phyloP scores from a whole-genome alignment of 768 basidiomycete species.

The Leccinum subtestaceum region DNA sequence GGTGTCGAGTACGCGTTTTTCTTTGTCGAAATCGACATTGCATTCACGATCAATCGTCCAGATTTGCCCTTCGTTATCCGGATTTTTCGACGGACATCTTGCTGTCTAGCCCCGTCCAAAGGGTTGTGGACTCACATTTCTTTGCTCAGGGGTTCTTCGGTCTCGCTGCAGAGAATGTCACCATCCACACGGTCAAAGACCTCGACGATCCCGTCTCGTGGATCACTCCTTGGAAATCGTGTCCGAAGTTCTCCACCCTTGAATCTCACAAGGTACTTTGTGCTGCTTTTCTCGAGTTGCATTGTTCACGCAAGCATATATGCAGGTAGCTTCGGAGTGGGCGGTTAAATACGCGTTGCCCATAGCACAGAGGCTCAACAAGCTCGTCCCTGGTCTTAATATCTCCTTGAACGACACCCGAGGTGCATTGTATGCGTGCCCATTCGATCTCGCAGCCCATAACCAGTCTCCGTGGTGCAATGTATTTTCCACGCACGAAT shows the following conservation, averaged over 20 bases:
- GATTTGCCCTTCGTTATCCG: conserved; percentile 25
- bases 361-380: conserved; percentile 36
- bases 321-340: conserved; percentile 30
- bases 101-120: conserved; percentile 13
- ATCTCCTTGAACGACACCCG: conserved; percentile 35
- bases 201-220: conserved; percentile 37
- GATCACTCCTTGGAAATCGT: conserved; percentile 42
- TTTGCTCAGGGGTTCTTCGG: conserved; percentile 41
- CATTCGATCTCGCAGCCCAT: conserved; percentile 39
- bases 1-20: conserved; percentile 33
- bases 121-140: conserved; percentile 41
- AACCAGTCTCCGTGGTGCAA: conserved; percentile 40
- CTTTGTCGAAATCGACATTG: not conserved
- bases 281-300: not conserved
- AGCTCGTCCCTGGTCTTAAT: conserved; percentile 32
- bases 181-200: conserved; percentile 33
- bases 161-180: conserved; percentile 24
- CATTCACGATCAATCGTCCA: not conserved
- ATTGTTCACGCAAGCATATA: not conserved
- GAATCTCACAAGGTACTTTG: conserved; percentile 6
- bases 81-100: conserved; percentile 16
- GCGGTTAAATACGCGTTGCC: conserved; percentile 33
- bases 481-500: conserved; percentile 35
- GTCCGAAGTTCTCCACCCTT: conserved; percentile 22
- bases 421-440: conserved; percentile 42